Conservation (phyloP, 345 rosid genomes). For the Alliaria petiolata region DNA sequence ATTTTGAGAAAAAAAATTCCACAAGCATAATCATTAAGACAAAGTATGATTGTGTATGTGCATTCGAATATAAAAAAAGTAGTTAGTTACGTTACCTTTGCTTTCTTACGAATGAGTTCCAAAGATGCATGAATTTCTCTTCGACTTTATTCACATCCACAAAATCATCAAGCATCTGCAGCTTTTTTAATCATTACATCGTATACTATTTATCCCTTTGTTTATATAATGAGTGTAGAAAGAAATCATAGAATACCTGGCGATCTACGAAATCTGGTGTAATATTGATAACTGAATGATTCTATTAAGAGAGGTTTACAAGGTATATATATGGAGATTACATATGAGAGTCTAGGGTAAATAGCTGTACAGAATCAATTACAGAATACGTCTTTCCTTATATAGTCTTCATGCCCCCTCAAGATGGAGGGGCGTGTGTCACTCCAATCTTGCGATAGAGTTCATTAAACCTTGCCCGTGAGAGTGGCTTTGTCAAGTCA, state of each 20-base stretch:
- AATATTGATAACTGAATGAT: too few species aligned
- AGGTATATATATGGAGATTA: too few species aligned
- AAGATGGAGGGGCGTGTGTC: too few species aligned
- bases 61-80: not conserved
- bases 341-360: too few species aligned
- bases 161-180: slow-evolving; percentile 98
- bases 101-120: slow-evolving; percentile 88
- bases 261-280: slow-evolving; percentile 79
- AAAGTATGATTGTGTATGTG: not conserved
- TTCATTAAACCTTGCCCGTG: too few species aligned
- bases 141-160: slow-evolving; percentile 84
- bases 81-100: slow-evolving; percentile 72
- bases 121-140: slow-evolving; percentile 78
- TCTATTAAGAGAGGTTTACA: too few species aligned
- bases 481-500: too few species aligned
- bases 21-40: not conserved
- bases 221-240: not conserved
- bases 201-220: not conserved
- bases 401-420: too few species aligned
- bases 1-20: not conserved
- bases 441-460: too few species aligned
- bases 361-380: too few species aligned
- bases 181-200: slow-evolving; percentile 13
- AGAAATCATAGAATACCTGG: slow-evolving; percentile 50
- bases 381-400: too few species aligned